Percentiles rank a stretch among this genome's conserved stretches.
Conservation (phyloP, 2,329 filamentous ascomycete species). For the Ascochyta fabae region DNA sequence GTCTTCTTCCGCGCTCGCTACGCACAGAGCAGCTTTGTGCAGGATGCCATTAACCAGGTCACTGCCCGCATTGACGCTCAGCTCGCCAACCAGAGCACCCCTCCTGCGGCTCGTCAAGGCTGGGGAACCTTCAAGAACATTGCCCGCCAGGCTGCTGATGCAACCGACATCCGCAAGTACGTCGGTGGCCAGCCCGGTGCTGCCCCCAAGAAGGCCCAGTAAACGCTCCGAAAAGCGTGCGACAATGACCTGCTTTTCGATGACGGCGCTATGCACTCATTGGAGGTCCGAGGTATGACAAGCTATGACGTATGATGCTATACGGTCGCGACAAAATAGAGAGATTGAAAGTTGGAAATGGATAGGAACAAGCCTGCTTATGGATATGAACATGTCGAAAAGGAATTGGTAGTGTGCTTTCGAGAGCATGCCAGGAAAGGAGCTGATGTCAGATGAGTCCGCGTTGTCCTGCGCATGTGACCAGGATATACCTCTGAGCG, state of each 20-base stretch:
- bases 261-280: constrained; percentile 17
- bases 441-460: constrained; percentile 10
- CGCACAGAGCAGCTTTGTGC: constrained; percentile 91
- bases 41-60: constrained; percentile 76
- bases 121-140: constrained; percentile 82
- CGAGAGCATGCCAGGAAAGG: not conserved
- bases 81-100: constrained; percentile 84
- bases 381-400: not conserved
- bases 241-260: constrained; percentile 26
- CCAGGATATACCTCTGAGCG: constrained; percentile 19
- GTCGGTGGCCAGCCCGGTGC: constrained; percentile 60
- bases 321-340: constrained; percentile 19
- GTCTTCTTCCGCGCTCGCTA: constrained; percentile 90
- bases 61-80: constrained; percentile 79
- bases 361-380: no score
- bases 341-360: not conserved
- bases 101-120: constrained; percentile 76
- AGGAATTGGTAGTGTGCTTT: not conserved
- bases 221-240: constrained; percentile 22
- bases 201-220: constrained; percentile 69
- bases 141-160: constrained; percentile 75
- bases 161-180: constrained; percentile 80
- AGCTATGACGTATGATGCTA: constrained; percentile 31
- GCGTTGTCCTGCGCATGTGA: constrained; percentile 2
- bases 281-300: constrained; percentile 27